Percentiles rank a stretch among this genome's conserved stretches.
phyloP scores from a whole-genome alignment of 2,329 filamentous ascomycete species.

The Fusarium sp. region DNA sequence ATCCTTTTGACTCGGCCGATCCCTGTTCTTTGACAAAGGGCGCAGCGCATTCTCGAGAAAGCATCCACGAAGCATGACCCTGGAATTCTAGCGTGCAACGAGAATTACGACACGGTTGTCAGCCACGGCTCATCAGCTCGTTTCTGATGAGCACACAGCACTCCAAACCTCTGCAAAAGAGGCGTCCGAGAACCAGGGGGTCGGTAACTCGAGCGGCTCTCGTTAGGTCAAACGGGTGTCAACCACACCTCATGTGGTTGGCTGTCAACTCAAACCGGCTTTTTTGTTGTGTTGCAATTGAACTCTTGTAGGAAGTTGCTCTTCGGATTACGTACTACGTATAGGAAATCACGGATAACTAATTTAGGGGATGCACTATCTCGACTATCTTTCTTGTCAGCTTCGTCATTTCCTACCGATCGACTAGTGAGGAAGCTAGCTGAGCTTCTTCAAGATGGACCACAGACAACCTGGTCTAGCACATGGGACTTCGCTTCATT shows the following conservation, averaged over 20 bases:
- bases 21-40: background rate
- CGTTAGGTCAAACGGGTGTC: conserved; percentile 1
- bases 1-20: background rate
- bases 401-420: conserved; percentile 7
- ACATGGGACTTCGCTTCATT: background rate
- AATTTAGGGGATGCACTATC: background rate
- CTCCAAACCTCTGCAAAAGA: background rate
- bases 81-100: background rate
- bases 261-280: background rate
- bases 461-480: background rate
- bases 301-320: background rate
- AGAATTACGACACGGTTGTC: background rate
- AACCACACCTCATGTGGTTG: background rate
- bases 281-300: background rate
- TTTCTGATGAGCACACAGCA: background rate
- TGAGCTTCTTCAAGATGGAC: background rate
- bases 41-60: background rate
- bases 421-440: background rate
- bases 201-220: conserved; percentile 24
- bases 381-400: conserved; percentile 2
- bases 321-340: background rate
- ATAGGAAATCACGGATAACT: background rate
- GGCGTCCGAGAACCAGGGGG: conserved; percentile 25
- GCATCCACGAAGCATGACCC: background rate
- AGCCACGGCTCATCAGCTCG: background rate